phyloP scores from a whole-genome alignment of 768 basidiomycete genomes.

The Fomitopsis serialis region DNA sequence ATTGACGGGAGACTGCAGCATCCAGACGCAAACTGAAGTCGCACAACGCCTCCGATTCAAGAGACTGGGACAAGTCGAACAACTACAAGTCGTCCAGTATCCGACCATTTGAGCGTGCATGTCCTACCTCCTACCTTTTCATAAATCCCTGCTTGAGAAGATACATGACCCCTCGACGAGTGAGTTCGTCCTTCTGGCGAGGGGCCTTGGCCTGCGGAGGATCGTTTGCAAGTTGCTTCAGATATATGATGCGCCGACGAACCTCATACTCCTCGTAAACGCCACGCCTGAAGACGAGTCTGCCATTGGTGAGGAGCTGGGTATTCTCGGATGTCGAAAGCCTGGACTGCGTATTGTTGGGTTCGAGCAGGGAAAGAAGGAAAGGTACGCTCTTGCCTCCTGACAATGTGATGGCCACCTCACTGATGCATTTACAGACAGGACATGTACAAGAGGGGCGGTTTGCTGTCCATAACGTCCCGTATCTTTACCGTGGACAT shows the following conservation, averaged over 20 bases:
- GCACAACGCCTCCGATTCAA: too few relatives aligned
- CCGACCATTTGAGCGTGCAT: too few relatives aligned
- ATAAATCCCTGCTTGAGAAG: conserved; percentile 59
- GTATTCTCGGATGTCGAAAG: conserved; percentile 84
- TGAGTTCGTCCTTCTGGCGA: conserved; percentile 75
- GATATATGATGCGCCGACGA: conserved; percentile 85
- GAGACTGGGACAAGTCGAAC: too few relatives aligned
- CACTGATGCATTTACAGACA: conserved; percentile 41
- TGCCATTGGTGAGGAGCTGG: conserved; percentile 88
- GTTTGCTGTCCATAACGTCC: conserved; percentile 87
- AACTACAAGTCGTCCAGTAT: too few relatives aligned
- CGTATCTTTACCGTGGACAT: conserved; percentile 95
- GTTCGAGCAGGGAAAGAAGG: conserved; percentile 75
- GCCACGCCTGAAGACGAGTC: conserved; percentile 83
- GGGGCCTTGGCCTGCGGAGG: conserved; percentile 84
- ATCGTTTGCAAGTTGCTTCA: conserved; percentile 85
- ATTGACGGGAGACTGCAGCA: too few relatives aligned
- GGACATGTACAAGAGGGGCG: conserved; percentile 81
- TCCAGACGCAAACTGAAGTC: too few relatives aligned
- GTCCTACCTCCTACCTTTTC: conserved; percentile 49
- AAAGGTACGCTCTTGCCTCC: conserved; percentile 50
- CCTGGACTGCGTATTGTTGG: conserved; percentile 81
- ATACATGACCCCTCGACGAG: conserved; percentile 71
- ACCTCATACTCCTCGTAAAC: conserved; percentile 80
- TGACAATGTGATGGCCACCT: background rate